A percentile compares a stretch with the other conserved stretches of the same genome.
Evolutionary conservation across 108 stramenopile species (phyloP).

Genomic region (Licmophora abbreviata): DNA sequence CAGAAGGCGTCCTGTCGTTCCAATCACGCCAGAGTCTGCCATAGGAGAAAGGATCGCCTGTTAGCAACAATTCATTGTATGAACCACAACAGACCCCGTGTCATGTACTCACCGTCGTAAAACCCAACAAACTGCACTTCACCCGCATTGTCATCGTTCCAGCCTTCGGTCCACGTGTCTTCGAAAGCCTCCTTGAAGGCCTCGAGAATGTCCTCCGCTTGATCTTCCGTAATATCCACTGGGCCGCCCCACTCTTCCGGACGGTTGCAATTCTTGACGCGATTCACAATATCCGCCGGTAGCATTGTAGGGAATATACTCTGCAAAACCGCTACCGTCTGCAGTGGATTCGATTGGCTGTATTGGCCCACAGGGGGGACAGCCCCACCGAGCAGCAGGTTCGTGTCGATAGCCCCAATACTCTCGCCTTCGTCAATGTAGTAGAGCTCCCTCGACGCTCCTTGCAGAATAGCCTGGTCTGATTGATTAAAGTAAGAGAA

Average conservation of each 20-base stretch:
- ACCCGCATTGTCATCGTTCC: conserved; percentile 19
- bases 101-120: conserved; percentile 16
- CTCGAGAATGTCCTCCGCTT: conserved; percentile 31
- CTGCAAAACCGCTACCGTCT: conserved; percentile 23
- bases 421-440: conserved; percentile 32
- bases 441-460: conserved; percentile 27
- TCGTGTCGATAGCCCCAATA: conserved; percentile 19
- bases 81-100: too few relatives aligned
- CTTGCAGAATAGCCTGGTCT: conserved; percentile 14
- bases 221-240: conserved; percentile 23
- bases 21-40: conserved; percentile 17
- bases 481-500: conserved; percentile 13
- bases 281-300: conserved; percentile 24
- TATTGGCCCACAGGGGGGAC: conserved; percentile 13
- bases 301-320: conserved; percentile 13
- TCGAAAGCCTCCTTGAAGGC: conserved; percentile 27
- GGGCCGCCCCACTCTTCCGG: conserved; percentile 22
- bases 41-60: background rate
- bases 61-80: background rate
- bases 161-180: conserved; percentile 26
- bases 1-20: conserved; percentile 30
- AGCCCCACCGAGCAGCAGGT: conserved; percentile 24
- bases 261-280: conserved; percentile 34
- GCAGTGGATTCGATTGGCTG: conserved; percentile 12
- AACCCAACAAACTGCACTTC: conserved; percentile 33